Evolutionary conservation across 2,329 filamentous ascomycete genomes (phyloP).

Genomic region (Hypoxylon sp.): DNA sequence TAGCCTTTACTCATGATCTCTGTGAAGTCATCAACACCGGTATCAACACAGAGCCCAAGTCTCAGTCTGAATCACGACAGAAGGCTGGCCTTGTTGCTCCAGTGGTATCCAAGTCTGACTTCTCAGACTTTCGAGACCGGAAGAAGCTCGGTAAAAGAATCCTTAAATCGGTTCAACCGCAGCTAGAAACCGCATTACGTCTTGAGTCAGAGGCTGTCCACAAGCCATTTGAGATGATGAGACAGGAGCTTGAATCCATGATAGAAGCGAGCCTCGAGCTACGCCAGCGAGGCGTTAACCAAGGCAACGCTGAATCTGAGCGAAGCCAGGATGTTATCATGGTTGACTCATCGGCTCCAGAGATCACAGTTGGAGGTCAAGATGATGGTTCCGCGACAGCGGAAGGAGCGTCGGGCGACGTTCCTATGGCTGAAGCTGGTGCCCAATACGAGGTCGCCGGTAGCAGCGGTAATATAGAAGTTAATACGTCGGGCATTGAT

Average conservation of each 20-base stretch:
- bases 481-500: slow-evolving; percentile 59
- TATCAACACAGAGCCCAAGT: slow-evolving; percentile 61
- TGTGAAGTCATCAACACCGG: slow-evolving; percentile 66
- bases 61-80: slow-evolving; percentile 46
- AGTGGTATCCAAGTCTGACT: slow-evolving; percentile 66
- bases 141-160: slow-evolving; percentile 91
- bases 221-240: slow-evolving; percentile 76
- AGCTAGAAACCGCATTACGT: slow-evolving; percentile 79
- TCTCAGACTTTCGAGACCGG: slow-evolving; percentile 80
- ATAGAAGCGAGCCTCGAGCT: slow-evolving; percentile 76
- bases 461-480: slow-evolving; percentile 60
- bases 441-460: slow-evolving; percentile 55
- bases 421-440: slow-evolving; percentile 55
- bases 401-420: slow-evolving; percentile 56
- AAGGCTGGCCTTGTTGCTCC: slow-evolving; percentile 57
- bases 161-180: slow-evolving; percentile 83
- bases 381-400: slow-evolving; percentile 48
- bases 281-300: slow-evolving; percentile 57
- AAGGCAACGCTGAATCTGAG: slow-evolving; percentile 57
- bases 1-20: slow-evolving; percentile 70
- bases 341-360: slow-evolving; percentile 62
- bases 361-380: slow-evolving; percentile 60
- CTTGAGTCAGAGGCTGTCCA: slow-evolving; percentile 86
- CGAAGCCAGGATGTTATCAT: slow-evolving; percentile 64
- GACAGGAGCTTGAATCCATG: slow-evolving; percentile 80